Conservation (phyloP, 305 asterid species). For the Fraxinus sp. region DNA sequence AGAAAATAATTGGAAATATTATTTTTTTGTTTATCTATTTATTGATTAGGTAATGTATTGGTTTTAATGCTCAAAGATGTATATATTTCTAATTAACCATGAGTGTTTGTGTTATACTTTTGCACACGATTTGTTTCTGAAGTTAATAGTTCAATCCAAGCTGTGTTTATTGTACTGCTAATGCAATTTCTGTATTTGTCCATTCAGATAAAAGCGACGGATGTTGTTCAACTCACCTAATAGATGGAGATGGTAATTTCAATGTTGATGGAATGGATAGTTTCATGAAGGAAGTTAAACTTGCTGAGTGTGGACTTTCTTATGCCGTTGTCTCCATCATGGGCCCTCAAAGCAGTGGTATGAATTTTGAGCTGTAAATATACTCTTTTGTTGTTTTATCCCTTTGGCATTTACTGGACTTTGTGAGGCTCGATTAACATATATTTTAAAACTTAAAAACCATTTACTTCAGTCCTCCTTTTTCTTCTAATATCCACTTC, state of each 20-base stretch:
- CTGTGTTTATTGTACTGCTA: slow-evolving; percentile 3
- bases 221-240: slow-evolving; percentile 34
- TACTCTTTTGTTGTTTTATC: slow-evolving; percentile 1
- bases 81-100: not conserved
- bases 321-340: slow-evolving; percentile 74
- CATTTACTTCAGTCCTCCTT: not conserved
- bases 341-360: slow-evolving; percentile 82
- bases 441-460: not conserved
- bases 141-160: not conserved
- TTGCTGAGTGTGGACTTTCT: slow-evolving; percentile 57
- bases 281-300: slow-evolving; percentile 51
- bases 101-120: not conserved
- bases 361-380: slow-evolving; percentile 9
- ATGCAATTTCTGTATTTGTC: not conserved
- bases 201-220: slow-evolving; percentile 16
- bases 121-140: not conserved
- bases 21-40: not conserved
- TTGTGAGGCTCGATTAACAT: slow-evolving; percentile 5
- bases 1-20: not conserved
- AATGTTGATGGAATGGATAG: slow-evolving; percentile 28
- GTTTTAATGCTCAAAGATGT: not conserved
- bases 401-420: not conserved
- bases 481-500: not conserved
- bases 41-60: not conserved
- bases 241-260: slow-evolving; percentile 32